Base-by-base conservation (phyloP, 805 yeast genomes). In the Lipomyces sp. region DNA sequence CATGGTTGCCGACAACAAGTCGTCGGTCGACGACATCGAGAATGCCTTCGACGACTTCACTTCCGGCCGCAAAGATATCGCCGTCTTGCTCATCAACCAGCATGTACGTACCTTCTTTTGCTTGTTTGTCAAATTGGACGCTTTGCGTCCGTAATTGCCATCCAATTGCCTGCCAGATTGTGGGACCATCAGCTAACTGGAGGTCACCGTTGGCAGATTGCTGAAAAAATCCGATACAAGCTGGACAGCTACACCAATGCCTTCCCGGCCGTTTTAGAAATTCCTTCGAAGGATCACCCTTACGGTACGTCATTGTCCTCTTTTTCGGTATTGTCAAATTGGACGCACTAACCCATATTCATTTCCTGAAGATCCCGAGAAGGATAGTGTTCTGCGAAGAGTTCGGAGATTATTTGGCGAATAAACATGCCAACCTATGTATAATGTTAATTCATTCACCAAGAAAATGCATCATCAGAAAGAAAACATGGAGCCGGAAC, bases 201-300 rank as follows among this genome's bases (percentile, higher is more conserved):
- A 22, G 7, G 24, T 5, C 38, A 8, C 14, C 29, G 3, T 10
- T 18, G 14, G 8, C 24, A 64, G 67, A 68, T 93, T 59, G 98
- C 98, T 16, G 98, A 93, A 63, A 77, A 81, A 61, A 91, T 93
- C 50, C 78, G 98, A 69, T 76, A 76, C 59, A 77, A 78, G 59
- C 88, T 93, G 40, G 98, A 93, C 63, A 76, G 79, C 42, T 93
- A 78, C 71, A 81, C 95, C 16, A 80, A 82, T 58, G 95, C 98
- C 10, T 93, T 93, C 70, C 98, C 98, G 7, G 97, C 98, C 2
- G 81, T 93, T 42, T 75, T 93, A 65, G 98, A 93, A 71, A 93
- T 93, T 56, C 98, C 98, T 24, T 88, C 97, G 14, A 93, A 93
- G 74, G 98, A 93, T 66, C 98, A 93, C 68, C 98, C 98, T 21